Percentiles rank a stretch among this genome's conserved stretches.
phyloP scores from a whole-genome alignment of 2,329 filamentous ascomycete genomes.

The Diaporthe longicolla region DNA sequence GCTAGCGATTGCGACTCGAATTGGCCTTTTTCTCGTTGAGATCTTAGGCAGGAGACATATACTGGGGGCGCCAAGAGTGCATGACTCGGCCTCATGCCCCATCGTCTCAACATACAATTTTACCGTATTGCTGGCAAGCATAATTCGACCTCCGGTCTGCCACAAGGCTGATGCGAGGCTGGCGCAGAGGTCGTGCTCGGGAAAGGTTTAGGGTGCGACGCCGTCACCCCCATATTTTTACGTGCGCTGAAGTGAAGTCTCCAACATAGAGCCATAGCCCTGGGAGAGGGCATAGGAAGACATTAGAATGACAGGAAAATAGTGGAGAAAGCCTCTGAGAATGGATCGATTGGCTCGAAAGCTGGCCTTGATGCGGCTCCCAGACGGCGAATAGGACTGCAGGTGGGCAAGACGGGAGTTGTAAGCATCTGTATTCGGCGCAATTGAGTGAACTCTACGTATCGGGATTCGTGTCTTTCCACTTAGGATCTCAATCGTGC shows the following conservation, averaged over 20 bases:
- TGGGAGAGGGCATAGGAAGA: background rate
- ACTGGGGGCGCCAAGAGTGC: background rate
- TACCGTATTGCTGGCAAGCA: background rate
- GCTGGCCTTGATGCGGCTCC: background rate
- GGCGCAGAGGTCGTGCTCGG: background rate
- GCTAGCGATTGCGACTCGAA: background rate
- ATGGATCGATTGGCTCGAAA: background rate
- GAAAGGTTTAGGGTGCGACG: background rate
- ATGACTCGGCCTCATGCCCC: constrained; percentile 19
- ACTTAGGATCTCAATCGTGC: too few species aligned
- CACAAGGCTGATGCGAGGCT: constrained; percentile 19
- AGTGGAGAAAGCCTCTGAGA: background rate
- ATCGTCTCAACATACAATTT: background rate
- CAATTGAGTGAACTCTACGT: background rate
- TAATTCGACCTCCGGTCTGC: constrained; percentile 2
- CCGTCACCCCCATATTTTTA: background rate
- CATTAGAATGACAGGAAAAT: background rate
- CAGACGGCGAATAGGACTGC: too few species aligned
- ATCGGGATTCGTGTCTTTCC: too few species aligned
- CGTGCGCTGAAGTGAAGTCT: background rate
- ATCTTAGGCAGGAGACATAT: background rate
- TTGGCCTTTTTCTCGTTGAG: too few species aligned
- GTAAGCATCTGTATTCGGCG: too few species aligned
- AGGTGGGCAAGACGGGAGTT: background rate
- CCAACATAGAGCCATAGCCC: background rate